Evolutionary conservation across 2,329 filamentous ascomycete species (phyloP), one percentile per base, ranked within the genome.

Genomic region (Colletotrichum sidae): DNA sequence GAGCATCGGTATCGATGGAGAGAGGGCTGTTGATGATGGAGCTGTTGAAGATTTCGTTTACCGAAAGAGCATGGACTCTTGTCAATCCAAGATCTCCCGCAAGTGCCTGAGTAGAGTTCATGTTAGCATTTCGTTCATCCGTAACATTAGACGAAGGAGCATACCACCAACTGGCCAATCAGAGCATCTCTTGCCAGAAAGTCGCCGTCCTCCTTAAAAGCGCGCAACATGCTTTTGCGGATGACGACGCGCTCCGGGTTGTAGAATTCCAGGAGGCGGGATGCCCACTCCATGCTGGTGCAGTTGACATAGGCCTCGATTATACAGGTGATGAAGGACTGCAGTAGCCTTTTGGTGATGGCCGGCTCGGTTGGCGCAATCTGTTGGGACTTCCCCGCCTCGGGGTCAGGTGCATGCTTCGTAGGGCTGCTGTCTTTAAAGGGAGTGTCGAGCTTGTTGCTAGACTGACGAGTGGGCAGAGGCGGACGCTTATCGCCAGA

Each of bases 271-370:
- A 92, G 82, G 60, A 94, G 76, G 55, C 92, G 80, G 12, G 85
- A 79, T 2, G 88, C 84, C 88, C 88, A 90, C 50, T 86, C 84
- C 74, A 90, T 75, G 33, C 81, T 80, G 69, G 88, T 85, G 7
- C 78, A 80, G 69, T 88, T 88, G 67, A 92, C 84, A 69, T 93
- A 95, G 50, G 90, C 86, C 73, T 94, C 92, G 10, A 94, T 78
- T 15, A 94, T 79, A 73, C 92, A 91, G 0, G 91, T 93, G n/a
- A 93, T 83, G 75, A 96, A 94, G 1, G 90, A 89, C 72, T 93
- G 90, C 33, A 95, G 78, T 13, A 95, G 80, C 62, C 85, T 87
- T 41, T 82, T 81, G 71, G 90, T 87, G 67, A 94, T 80, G 8
- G 83, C 84, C 2, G 79, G 80, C 74, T 94, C 91, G 41, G 83